Base-by-base conservation (phyloP, 176 grass and related monocot species). In the Alloteropsis semialata region DNA sequence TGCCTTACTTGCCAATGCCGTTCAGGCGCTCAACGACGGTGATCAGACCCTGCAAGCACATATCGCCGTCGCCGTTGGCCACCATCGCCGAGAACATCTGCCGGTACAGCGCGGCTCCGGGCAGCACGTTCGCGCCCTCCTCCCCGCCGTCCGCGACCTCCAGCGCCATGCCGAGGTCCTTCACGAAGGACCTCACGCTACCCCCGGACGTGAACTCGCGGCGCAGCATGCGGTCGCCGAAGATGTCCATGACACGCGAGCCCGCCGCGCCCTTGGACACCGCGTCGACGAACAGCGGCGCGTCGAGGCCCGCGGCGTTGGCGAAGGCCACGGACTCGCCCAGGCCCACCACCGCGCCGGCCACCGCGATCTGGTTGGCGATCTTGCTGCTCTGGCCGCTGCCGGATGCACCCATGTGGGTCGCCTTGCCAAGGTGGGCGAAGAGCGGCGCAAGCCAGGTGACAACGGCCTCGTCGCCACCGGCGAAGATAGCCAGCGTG, bases 331-430 rank as follows among this genome's bases (percentile, higher is more conserved):
- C 72, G 29, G 91, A 81, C 87, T 99, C 91, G 37, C 73, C 68
- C 43, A 79, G 77, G 8, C 93, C 96, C 29, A 92, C 71, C 65
- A 93, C 58, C 11, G 54, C 70, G 8, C 92, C 92, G 1, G 84
- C 87, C 49, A 85, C 93, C 7, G 91, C 69, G 72, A 96, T 87
- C 89, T 94, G 93, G 56, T 96, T 99, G 3, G 91, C 96, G 30
- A 99, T 99, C 86, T 99, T 99, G 75, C 91, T 92, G 91, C 87
- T 90, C 80, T 96, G 93, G 0, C 96, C 91, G 66, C 91, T 92
- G 18, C 96, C 89, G 0, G 91, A 57, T 0, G 76, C 80, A 74
- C 96, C 96, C 93, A 98, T 93, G 82, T 85, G 87, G 28, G 91
- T 99, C 8, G 69, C 86, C 82, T 51, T 78, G 41, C 93, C 93